A percentile compares a stretch with the other conserved stretches of the same genome.
These are phyloP conservation scores for Leishmania braziliensis DNA, from an alignment of 208 protist genomes.

Conservation along the genomic window DNA sequence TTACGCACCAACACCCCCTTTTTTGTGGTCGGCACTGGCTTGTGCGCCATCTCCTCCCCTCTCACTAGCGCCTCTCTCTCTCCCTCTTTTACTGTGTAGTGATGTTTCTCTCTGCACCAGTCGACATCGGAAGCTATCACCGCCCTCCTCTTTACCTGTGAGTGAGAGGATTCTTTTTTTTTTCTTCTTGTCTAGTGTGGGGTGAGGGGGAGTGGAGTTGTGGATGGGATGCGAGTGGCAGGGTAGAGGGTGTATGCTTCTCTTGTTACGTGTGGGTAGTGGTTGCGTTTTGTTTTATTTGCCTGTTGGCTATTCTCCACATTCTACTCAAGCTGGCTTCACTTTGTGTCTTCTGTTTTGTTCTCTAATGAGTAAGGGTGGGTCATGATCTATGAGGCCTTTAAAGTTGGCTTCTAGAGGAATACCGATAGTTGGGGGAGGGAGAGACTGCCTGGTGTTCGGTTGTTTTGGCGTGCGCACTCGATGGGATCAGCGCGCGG, in stretches of 20 bases:
- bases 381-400: neutral
- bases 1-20: neutral
- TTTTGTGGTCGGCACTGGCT: neutral
- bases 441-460: neutral
- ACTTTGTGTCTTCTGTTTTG: neutral
- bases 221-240: neutral
- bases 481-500: neutral
- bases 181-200: neutral
- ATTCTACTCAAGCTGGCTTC: neutral
- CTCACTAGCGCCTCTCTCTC: neutral
- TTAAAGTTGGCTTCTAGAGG: neutral
- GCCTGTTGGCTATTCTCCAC: neutral
- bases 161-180: neutral
- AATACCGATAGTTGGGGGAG: neutral
- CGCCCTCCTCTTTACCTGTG: neutral
- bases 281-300: neutral
- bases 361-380: neutral
- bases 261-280: neutral
- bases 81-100: neutral
- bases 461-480: neutral
- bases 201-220: neutral
- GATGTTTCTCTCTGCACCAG: neutral
- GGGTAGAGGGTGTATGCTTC: neutral
- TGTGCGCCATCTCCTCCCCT: neutral
- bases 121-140: neutral